These are phyloP conservation scores for Iberis pinnata DNA, from an alignment of 345 rosid species.

Conservation along the genomic window DNA sequence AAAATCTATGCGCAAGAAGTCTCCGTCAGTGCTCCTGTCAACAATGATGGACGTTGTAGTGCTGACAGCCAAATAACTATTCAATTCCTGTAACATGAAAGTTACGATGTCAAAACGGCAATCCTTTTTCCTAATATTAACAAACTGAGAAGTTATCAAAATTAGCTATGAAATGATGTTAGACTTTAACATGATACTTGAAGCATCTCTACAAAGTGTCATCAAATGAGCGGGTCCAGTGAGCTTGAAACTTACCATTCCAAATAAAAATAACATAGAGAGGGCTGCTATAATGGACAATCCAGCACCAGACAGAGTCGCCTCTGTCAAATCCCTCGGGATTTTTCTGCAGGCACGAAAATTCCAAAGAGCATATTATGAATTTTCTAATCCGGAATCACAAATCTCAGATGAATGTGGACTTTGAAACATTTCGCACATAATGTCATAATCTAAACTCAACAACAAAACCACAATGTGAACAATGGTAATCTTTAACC, in stretches of 20 bases:
- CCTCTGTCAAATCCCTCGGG: conserved; percentile 98
- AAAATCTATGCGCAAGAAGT: conserved; percentile 82
- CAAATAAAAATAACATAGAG: conserved; percentile 83
- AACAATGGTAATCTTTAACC: background rate
- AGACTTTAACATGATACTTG: background rate
- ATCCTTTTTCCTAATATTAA: background rate
- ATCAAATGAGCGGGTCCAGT: background rate
- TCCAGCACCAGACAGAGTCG: conserved; percentile 94
- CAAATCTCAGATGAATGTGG: background rate
- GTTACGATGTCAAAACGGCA: too few relatives aligned
- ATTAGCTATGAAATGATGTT: background rate
- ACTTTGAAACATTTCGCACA: background rate
- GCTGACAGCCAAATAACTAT: conserved; percentile 63
- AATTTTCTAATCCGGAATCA: conserved; percentile 1
- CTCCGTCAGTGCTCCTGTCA: conserved; percentile 89
- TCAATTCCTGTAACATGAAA: conserved; percentile 59
- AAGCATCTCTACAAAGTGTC: background rate
- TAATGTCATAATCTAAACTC: background rate
- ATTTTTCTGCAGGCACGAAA: conserved; percentile 63
- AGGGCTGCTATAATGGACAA: conserved; percentile 88
- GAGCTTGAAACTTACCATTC: conserved; percentile 60
- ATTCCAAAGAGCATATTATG: background rate
- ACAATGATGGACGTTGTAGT: conserved; percentile 80
- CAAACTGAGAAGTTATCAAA: conserved; percentile 13
- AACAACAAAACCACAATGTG: background rate